Evolutionary conservation across 495 filamentous ascomycete species (phyloP).

Genomic region (Immersiella caudata): DNA sequence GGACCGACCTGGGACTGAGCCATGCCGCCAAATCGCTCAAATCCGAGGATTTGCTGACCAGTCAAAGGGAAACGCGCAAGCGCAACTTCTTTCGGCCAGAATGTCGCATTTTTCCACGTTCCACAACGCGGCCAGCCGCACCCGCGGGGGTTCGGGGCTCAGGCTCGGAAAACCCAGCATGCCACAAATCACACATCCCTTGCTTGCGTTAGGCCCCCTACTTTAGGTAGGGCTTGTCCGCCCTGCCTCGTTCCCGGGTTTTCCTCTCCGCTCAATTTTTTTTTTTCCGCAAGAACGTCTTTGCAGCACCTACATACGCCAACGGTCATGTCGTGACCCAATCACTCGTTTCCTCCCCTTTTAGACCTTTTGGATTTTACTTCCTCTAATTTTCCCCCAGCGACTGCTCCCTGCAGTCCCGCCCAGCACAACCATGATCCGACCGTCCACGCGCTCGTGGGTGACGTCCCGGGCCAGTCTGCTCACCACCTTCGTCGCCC

Average conservation of each 20-base stretch:
- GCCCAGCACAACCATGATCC: neutral
- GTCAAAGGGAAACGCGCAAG: neutral
- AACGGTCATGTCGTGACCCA: neutral
- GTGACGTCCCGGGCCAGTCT: neutral
- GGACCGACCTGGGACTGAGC: neutral
- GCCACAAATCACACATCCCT: neutral
- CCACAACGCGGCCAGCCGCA: neutral
- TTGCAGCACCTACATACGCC: too few species aligned
- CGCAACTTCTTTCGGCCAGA: neutral
- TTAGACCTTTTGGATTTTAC: neutral
- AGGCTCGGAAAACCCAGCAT: neutral
- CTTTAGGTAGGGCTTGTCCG: conserved; percentile 1
- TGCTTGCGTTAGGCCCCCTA: neutral
- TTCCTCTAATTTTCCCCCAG: neutral
- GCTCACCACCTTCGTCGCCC: neutral
- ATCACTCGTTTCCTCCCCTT: neutral
- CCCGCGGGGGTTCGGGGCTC: neutral
- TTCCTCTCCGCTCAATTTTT: neutral
- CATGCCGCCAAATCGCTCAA: neutral
- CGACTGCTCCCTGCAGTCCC: neutral
- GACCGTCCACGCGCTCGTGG: neutral
- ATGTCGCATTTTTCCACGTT: neutral
- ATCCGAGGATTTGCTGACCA: neutral
- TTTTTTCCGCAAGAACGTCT: too few species aligned
- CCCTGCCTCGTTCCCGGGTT: neutral